Conservation (phyloP, 106 monocot genomes). For the Dendrobium officinale region DNA sequence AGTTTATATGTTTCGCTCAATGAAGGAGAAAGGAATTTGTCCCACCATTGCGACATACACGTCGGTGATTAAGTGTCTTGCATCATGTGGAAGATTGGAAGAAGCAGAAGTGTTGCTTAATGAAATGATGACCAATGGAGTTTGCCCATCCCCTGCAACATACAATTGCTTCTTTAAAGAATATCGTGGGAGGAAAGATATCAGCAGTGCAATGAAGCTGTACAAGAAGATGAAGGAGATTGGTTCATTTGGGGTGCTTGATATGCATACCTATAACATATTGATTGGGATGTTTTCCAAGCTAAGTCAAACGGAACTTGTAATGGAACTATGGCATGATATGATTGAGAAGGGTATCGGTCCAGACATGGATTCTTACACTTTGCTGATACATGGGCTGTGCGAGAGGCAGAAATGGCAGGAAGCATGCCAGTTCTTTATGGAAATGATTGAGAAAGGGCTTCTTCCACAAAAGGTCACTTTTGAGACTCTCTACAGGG, state of each 20-base stretch:
- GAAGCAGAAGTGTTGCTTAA: conserved; percentile 68
- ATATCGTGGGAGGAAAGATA: conserved; percentile 83
- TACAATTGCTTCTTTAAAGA: conserved; percentile 98
- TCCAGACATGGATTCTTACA: conserved; percentile 89
- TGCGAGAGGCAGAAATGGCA: conserved; percentile 76
- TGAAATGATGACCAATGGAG: conserved; percentile 59
- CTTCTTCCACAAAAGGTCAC: conserved; percentile 89
- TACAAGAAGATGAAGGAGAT: conserved; percentile 73
- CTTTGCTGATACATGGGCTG: conserved; percentile 70
- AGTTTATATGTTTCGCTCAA: conserved; percentile 38
- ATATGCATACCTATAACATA: conserved; percentile 80
- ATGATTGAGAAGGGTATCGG: conserved; percentile 52
- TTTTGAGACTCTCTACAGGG: conserved; percentile 83
- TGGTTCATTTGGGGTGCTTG: conserved; percentile 26
- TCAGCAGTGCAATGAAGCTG: conserved; percentile 37
- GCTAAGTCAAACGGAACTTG: conserved; percentile 27
- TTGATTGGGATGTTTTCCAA: conserved; percentile 64
- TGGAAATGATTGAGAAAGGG: conserved; percentile 99
- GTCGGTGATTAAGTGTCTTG: conserved; percentile 83
- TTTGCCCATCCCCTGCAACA: conserved; percentile 63
- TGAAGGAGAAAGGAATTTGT: conserved; percentile 78
- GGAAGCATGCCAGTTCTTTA: conserved; percentile 77
- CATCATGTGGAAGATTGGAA: conserved; percentile 83
- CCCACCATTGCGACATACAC: conserved; percentile 90
- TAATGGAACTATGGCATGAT: conserved; percentile 76